phyloP scores from a whole-genome alignment of 169 alveolate species.

The Plasmodium cynomolgi region DNA sequence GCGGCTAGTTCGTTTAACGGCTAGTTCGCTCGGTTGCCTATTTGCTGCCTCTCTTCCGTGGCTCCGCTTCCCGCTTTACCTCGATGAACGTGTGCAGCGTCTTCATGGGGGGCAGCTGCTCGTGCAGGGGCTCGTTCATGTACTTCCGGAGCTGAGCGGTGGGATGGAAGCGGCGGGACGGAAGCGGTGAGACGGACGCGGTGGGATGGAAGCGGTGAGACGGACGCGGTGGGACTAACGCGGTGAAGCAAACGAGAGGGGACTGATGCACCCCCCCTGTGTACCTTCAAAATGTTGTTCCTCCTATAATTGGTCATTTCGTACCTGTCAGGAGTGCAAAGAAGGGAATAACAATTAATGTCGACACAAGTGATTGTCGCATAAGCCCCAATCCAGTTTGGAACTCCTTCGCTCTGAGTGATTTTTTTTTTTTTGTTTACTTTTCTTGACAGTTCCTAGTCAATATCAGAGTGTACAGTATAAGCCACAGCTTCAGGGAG shows the following conservation, averaged over 20 bases:
- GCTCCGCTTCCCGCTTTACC: not conserved
- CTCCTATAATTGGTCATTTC: constrained; percentile 74
- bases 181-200: not conserved
- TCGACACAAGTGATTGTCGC: not conserved
- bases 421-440: constrained; percentile 7
- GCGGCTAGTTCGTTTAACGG: not conserved
- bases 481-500: constrained; percentile 48
- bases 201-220: not conserved
- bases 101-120: constrained; percentile 65
- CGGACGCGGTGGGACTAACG: not conserved
- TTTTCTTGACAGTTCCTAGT: constrained; percentile 47
- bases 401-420: not conserved
- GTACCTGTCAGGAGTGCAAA: constrained; percentile 8
- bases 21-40: not conserved
- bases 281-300: constrained; percentile 64
- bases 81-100: constrained; percentile 64
- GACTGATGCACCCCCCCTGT: not conserved
- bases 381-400: not conserved
- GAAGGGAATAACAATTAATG: not conserved
- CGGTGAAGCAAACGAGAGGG: not conserved
- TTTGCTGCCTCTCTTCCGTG: not conserved
- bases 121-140: constrained; percentile 45
- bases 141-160: constrained; percentile 39
- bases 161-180: not conserved
- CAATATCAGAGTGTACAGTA: constrained; percentile 54